A percentile compares a stretch with the other conserved stretches of the same genome.
Conservation (phyloP, 2,329 filamentous ascomycete species). For the Macroventuria anomochaeta region DNA sequence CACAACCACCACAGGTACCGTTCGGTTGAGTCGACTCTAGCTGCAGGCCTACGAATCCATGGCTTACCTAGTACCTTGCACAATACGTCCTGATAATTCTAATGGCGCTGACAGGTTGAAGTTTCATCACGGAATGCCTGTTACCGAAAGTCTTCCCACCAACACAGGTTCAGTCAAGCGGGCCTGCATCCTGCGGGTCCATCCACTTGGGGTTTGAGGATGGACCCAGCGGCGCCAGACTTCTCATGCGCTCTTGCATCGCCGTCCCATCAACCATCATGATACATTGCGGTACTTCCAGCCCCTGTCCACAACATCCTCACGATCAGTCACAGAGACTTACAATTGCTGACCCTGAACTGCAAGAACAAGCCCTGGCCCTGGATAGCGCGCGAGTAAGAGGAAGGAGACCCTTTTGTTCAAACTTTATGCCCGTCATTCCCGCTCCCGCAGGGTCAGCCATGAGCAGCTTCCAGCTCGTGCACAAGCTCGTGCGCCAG, state of each 20-base stretch:
- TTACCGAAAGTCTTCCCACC: slow-evolving; percentile 13
- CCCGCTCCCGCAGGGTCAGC: slow-evolving; percentile 45
- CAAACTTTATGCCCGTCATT: slow-evolving; percentile 50
- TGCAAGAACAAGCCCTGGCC: slow-evolving; percentile 14
- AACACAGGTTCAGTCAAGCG: slow-evolving; percentile 32
- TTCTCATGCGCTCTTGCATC: slow-evolving; percentile 34
- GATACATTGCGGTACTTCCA: slow-evolving; percentile 21
- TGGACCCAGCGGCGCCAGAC: slow-evolving; percentile 31
- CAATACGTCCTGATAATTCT: slow-evolving; percentile 18
- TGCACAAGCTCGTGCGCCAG: slow-evolving; percentile 34
- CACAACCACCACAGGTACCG: slow-evolving; percentile 10
- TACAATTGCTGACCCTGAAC: slow-evolving; percentile 1
- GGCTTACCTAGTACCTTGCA: slow-evolving; percentile 5
- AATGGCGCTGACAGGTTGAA: slow-evolving; percentile 35
- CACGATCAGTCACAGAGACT: slow-evolving; percentile 9
- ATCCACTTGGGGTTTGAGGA: slow-evolving; percentile 29
- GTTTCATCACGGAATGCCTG: slow-evolving; percentile 11
- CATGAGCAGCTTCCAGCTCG: slow-evolving; percentile 22
- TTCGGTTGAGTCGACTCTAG: background rate
- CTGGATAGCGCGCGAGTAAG: slow-evolving; percentile 30
- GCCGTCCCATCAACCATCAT: slow-evolving; percentile 33
- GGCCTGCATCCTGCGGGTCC: slow-evolving; percentile 37
- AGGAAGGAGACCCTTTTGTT: slow-evolving; percentile 37
- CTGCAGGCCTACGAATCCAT: slow-evolving; percentile 1
- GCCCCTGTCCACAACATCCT: slow-evolving; percentile 16